phyloP scores from a whole-genome alignment of 306 rosid species.

The Spatholobus suberectus region DNA sequence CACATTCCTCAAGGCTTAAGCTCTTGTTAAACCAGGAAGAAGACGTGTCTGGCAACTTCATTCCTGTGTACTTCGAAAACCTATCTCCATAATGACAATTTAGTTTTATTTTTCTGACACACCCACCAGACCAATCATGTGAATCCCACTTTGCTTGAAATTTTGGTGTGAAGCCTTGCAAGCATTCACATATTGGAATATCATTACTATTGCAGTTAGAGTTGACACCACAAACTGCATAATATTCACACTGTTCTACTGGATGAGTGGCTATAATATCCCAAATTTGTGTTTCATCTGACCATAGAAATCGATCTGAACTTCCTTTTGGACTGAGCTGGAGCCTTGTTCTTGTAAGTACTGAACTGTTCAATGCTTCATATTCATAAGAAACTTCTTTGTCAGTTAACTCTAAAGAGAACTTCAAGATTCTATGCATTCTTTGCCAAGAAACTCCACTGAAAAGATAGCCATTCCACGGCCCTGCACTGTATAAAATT shows the following conservation, averaged over 20 bases:
- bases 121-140: constrained; percentile 27
- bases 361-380: not conserved
- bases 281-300: not conserved
- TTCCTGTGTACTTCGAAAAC: constrained; percentile 16
- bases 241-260: not conserved
- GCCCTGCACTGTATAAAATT: not conserved
- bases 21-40: constrained; percentile 18
- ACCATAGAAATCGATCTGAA: not conserved
- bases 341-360: not conserved
- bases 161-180: constrained; percentile 32
- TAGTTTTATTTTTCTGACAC: not conserved
- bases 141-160: constrained; percentile 26
- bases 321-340: not conserved
- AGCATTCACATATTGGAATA: constrained; percentile 11
- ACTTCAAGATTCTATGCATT: not conserved
- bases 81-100: not conserved
- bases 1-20: constrained; percentile 24
- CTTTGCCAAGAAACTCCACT: not conserved
- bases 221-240: constrained; percentile 19
- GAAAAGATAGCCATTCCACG: not conserved
- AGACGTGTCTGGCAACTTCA: constrained; percentile 34
- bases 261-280: not conserved
- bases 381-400: not conserved
- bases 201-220: not conserved
- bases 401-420: not conserved